These are phyloP conservation scores for Astrephomene gubernaculifera DNA, from an alignment of 139 green algal species.

Conservation along the genomic window DNA sequence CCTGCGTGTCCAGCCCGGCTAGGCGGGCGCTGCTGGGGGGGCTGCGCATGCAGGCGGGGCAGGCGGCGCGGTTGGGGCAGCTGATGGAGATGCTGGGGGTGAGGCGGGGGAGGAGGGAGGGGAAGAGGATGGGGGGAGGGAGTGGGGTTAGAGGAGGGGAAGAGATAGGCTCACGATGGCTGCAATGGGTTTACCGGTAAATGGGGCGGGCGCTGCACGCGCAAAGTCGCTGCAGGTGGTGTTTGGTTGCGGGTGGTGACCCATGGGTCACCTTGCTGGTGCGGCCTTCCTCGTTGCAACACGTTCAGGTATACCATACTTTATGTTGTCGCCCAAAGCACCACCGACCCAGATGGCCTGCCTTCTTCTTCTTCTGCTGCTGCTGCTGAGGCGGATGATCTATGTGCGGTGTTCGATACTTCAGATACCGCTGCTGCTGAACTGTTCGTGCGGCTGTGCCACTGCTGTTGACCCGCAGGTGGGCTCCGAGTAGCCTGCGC, in stretches of 20 bases:
- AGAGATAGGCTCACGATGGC: too few species aligned
- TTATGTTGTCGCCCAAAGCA: too few species aligned
- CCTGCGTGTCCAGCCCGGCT: slow-evolving; percentile 24
- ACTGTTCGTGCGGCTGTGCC: too few species aligned
- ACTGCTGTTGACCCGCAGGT: too few species aligned
- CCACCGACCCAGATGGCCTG: too few species aligned
- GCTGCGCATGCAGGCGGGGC: slow-evolving; percentile 18
- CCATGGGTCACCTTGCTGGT: not conserved
- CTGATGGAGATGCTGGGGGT: slow-evolving; percentile 37
- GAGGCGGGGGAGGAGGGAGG: not conserved
- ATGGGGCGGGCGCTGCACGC: not conserved
- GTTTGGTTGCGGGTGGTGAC: not conserved
- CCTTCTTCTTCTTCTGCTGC: too few species aligned
- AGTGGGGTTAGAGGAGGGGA: not conserved
- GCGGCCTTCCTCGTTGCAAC: not conserved
- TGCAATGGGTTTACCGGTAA: too few species aligned
- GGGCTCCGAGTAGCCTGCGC: too few species aligned
- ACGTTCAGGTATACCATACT: not conserved
- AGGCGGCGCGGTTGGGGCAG: slow-evolving; percentile 14
- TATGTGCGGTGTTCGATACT: too few species aligned
- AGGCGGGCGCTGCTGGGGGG: not conserved
- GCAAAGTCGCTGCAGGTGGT: too few species aligned
- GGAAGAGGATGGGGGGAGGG: not conserved
- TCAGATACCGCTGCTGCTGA: too few species aligned
- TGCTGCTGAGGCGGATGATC: too few species aligned